phyloP scores from a whole-genome alignment of 2,329 filamentous ascomycete species.

The Talaromyces sp. region DNA sequence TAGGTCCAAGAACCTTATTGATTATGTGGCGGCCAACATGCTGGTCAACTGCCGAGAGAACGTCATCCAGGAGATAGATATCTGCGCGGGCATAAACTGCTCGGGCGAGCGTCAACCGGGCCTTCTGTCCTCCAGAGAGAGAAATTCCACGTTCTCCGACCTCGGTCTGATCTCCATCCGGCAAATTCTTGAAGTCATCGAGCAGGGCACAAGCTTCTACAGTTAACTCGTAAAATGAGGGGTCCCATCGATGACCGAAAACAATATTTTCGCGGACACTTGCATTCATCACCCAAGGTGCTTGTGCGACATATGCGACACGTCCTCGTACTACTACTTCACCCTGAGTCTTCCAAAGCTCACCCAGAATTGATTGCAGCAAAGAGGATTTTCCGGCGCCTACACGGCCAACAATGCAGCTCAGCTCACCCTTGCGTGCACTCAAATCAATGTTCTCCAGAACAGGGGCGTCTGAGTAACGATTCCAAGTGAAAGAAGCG shows the following conservation, averaged over 20 bases:
- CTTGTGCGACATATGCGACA: conserved; percentile 89
- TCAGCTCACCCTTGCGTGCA: conserved; percentile 88
- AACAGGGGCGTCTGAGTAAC: conserved; percentile 67
- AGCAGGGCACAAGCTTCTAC: conserved; percentile 86
- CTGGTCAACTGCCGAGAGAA: conserved; percentile 95
- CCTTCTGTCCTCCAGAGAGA: conserved; percentile 93
- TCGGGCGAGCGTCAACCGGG: conserved; percentile 84
- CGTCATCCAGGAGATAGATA: conserved; percentile 91
- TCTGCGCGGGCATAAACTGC: conserved; percentile 97
- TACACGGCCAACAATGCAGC: conserved; percentile 91
- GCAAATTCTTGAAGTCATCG: conserved; percentile 88
- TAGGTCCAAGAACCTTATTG: conserved; percentile 85
- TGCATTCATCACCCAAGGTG: conserved; percentile 96
- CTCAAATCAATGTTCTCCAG: conserved; percentile 85
- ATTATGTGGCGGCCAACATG: conserved; percentile 95
- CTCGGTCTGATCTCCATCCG: conserved; percentile 94
- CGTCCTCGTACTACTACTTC: conserved; percentile 79
- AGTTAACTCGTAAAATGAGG: conserved; percentile 90
- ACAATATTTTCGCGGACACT: conserved; percentile 96
- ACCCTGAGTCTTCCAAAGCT: conserved; percentile 86
- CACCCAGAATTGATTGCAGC: conserved; percentile 82
- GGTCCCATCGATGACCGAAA: conserved; percentile 92
- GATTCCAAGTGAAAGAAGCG: conserved; percentile 93
- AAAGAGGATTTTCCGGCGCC: conserved; percentile 94
- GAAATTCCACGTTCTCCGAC: conserved; percentile 97